Base-by-base conservation (phyloP, 2,329 filamentous ascomycete genomes). In the Zarea fungicola region DNA sequence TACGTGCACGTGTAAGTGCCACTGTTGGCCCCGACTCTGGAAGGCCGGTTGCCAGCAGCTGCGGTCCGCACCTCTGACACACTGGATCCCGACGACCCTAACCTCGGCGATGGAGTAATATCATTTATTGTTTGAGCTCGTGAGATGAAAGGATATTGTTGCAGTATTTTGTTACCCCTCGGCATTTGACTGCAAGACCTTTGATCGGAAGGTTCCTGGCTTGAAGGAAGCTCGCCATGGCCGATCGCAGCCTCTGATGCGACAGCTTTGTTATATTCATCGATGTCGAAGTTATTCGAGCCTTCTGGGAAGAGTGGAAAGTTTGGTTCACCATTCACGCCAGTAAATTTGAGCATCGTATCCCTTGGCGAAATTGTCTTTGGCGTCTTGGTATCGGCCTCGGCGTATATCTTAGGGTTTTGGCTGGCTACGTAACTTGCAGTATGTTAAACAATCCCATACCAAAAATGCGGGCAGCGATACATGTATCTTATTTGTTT, bases 1-100 rank as follows among this genome's bases (percentile, higher is more conserved):
- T 96, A 96, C 1, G 91, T 96, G 68, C 93, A 99, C 1, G 91
- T 95, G 69, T 96, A 99, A 0, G 91, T 96, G 11, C 92, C 92
- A 18, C 84, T 80, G 56, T 95, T 88, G 0, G 89, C 87, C 14
- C 75, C 74, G 2, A 84, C 83, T 34, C 82, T 76, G 2, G 71
- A 65, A 0, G 89, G 89, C 31, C 77, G 72, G 60, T 74, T 57
- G 44, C 72, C 54, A 29, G 62, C 61, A 5, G 51, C 58, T 8
- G 68, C 64, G 8, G 63, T 68, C 23, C 55, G 58, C n/a, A 58
- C 52, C 47, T 60, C 37, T 22, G 67, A 57, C 56, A 64, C 25
- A 43, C 63, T 70, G 1, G 69, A 71, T 11, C 73, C 70, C 3
- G 66, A 62, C 1, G 75, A 75, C 49, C 70, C 73, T 36, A 76